phyloP scores from a whole-genome alignment of 768 basidiomycete species.

The Mycena olivaceomarginata region DNA sequence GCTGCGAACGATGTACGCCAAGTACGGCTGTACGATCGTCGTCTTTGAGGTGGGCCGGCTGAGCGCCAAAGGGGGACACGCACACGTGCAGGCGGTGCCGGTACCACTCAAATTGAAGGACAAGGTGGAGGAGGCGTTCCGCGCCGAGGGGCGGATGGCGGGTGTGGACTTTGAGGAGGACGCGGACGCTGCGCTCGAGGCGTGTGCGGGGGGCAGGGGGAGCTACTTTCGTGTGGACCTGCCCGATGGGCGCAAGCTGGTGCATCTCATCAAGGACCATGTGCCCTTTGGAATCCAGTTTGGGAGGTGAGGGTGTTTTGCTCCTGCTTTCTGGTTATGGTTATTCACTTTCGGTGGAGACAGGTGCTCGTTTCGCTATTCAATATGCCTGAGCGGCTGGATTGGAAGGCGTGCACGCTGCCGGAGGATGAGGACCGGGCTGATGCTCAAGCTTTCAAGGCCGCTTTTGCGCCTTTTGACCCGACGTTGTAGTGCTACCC shows the following conservation, averaged over 20 bases:
- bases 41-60: constrained; percentile 93
- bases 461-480: constrained; percentile 86
- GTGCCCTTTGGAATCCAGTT: constrained; percentile 94
- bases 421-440: constrained; percentile 90
- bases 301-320: constrained; percentile 79
- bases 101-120: constrained; percentile 78
- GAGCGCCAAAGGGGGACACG: constrained; percentile 92
- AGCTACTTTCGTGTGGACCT: constrained; percentile 95
- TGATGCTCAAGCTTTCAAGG: constrained; percentile 90
- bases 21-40: constrained; percentile 81
- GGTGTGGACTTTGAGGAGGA: constrained; percentile 88
- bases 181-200: constrained; percentile 75
- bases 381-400: constrained; percentile 84
- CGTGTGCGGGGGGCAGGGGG: constrained; percentile 71
- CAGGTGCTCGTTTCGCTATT: constrained; percentile 89
- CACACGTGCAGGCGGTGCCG: constrained; percentile 93
- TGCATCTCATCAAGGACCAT: constrained; percentile 88
- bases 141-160: constrained; percentile 76
- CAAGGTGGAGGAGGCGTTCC: constrained; percentile 83
- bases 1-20: constrained; percentile 82
- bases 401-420: constrained; percentile 94
- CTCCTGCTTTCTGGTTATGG: not conserved
- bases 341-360: constrained; percentile 61
- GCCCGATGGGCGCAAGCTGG: constrained; percentile 89
- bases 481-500: constrained; percentile 56